These are phyloP conservation scores for Chamaecyparis obtusa DNA, from an alignment of 75 land plant genomes.

Conservation along the genomic window DNA sequence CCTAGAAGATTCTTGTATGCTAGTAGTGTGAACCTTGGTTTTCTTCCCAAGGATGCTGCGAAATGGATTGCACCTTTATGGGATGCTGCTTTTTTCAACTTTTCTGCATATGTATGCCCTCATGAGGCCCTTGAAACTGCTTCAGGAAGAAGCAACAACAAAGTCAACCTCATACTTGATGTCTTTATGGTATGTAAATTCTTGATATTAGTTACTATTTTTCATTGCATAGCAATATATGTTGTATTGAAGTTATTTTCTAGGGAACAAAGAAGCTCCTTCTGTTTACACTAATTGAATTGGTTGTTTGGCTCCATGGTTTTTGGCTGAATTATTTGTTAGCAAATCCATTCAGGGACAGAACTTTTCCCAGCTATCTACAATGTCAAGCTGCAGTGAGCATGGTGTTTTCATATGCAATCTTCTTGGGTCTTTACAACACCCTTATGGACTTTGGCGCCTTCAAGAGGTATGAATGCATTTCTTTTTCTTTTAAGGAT, in stretches of 20 bases:
- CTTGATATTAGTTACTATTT: not conserved
- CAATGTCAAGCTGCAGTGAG: slow-evolving; percentile 23
- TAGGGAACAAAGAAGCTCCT: not conserved
- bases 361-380: slow-evolving; percentile 38
- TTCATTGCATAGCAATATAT: not conserved
- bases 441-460: slow-evolving; percentile 74
- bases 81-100: slow-evolving; percentile 58
- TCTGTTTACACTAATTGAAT: not conserved
- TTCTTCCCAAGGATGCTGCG: slow-evolving; percentile 70
- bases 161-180: slow-evolving; percentile 50
- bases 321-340: slow-evolving; percentile 1
- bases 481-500: not conserved
- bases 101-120: slow-evolving; percentile 62
- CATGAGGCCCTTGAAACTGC: slow-evolving; percentile 66
- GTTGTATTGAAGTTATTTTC: not conserved
- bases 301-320: not conserved
- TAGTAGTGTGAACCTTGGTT: slow-evolving; percentile 67
- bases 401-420: slow-evolving; percentile 48
- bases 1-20: slow-evolving; percentile 11
- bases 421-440: slow-evolving; percentile 52
- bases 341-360: slow-evolving; percentile 52
- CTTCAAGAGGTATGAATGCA: slow-evolving; percentile 52
- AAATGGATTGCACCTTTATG: slow-evolving; percentile 73
- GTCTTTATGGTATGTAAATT: slow-evolving; percentile 55
- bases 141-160: slow-evolving; percentile 31